Evolutionary conservation across 1,139 yeast species (phyloP).

Genomic region (Diutina mesorugosa): DNA sequence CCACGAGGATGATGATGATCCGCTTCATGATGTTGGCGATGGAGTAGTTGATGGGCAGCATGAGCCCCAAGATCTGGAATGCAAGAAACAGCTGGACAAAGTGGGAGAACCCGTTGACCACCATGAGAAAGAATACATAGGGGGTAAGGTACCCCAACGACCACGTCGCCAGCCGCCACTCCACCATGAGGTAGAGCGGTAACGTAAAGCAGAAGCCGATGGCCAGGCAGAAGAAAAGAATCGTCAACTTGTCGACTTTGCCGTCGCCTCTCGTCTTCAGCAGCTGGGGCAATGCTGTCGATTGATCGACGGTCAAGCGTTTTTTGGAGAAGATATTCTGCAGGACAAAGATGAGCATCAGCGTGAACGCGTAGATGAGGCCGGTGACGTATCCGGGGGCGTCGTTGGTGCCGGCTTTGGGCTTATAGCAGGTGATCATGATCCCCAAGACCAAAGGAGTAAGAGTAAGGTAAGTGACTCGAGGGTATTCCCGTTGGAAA

Average conservation of each 20-base stretch:
- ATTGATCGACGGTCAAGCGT: slow-evolving; percentile 37
- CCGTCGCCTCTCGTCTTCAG: slow-evolving; percentile 13
- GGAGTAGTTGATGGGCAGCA: slow-evolving; percentile 82
- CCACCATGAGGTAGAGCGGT: slow-evolving; percentile 65
- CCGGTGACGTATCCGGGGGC: slow-evolving; percentile 41
- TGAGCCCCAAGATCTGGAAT: slow-evolving; percentile 75
- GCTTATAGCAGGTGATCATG: slow-evolving; percentile 64
- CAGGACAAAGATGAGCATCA: slow-evolving; percentile 78
- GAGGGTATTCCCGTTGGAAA: slow-evolving; percentile 42
- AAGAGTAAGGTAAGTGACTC: slow-evolving; percentile 64
- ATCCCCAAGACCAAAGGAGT: slow-evolving; percentile 73
- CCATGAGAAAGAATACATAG: slow-evolving; percentile 21
- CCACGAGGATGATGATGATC: slow-evolving; percentile 69
- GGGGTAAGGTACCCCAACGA: slow-evolving; percentile 21
- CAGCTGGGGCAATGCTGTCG: neutral
- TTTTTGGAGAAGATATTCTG: slow-evolving; percentile 88
- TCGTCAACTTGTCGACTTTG: slow-evolving; percentile 70
- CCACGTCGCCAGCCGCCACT: slow-evolving; percentile 29
- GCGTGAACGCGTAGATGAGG: slow-evolving; percentile 58
- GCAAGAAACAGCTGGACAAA: slow-evolving; percentile 80
- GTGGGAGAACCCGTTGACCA: slow-evolving; percentile 66
- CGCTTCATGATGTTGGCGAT: slow-evolving; percentile 84
- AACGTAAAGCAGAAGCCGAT: slow-evolving; percentile 69
- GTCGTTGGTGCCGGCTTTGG: slow-evolving; percentile 9
- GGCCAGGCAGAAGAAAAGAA: slow-evolving; percentile 71